Conservation (phyloP, 139 green algal species). For the Gonium pectorale region DNA sequence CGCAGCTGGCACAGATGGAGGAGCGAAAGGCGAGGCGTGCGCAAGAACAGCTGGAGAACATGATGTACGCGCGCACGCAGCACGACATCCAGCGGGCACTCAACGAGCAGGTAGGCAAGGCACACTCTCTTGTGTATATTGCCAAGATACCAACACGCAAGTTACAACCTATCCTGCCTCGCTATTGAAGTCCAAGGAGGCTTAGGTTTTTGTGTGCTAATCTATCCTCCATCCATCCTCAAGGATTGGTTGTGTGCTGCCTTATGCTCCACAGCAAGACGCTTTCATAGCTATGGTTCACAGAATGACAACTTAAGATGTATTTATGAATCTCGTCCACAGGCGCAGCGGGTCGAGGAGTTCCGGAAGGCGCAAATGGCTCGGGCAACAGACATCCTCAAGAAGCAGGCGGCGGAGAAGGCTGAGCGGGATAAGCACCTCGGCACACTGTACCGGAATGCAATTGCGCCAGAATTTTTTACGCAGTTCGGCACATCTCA, state of each 20-base stretch:
- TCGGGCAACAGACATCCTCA: slow-evolving; percentile 50
- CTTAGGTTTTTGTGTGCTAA: too few relatives aligned
- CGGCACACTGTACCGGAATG: slow-evolving; percentile 61
- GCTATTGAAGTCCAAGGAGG: too few relatives aligned
- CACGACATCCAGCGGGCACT: slow-evolving; percentile 55
- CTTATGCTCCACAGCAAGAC: too few relatives aligned
- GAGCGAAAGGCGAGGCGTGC: slow-evolving; percentile 58
- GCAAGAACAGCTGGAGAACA: slow-evolving; percentile 51
- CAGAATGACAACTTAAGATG: too few relatives aligned
- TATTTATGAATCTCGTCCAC: too few relatives aligned
- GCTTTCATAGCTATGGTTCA: too few relatives aligned
- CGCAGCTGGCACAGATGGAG: slow-evolving; percentile 70
- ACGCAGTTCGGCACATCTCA: slow-evolving; percentile 76
- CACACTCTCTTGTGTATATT: too few relatives aligned
- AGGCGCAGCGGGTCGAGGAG: slow-evolving; percentile 53
- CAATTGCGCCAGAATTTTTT: slow-evolving; percentile 69
- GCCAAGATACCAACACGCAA: too few relatives aligned
- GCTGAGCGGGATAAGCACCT: slow-evolving; percentile 54
- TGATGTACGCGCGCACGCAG: slow-evolving; percentile 53
- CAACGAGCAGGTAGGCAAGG: slow-evolving; percentile 42
- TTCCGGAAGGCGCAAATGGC: slow-evolving; percentile 57
- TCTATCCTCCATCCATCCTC: too few relatives aligned
- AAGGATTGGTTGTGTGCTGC: too few relatives aligned
- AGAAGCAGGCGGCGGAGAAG: slow-evolving; percentile 69
- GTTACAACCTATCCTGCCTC: too few relatives aligned